Evolutionary conservation across 2,329 filamentous ascomycete species (phyloP).

Genomic region (Cercospora berteroae): DNA sequence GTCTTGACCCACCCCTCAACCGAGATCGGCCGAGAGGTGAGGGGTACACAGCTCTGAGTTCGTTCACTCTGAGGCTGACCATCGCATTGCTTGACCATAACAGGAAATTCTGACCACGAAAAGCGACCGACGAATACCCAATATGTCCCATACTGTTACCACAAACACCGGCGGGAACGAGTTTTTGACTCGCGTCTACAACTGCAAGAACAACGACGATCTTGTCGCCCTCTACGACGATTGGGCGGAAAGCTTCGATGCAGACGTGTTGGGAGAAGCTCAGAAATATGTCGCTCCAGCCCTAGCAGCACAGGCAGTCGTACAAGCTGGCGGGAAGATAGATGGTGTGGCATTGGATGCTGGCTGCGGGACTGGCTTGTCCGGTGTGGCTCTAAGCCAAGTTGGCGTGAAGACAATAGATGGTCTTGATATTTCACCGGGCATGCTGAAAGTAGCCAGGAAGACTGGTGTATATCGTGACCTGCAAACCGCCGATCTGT

Average conservation of each 20-base stretch:
- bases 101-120: conserved; percentile 2
- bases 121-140: background rate
- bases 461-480: conserved; percentile 50
- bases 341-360: conserved; percentile 50
- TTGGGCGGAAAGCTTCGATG: conserved; percentile 47
- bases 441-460: conserved; percentile 53
- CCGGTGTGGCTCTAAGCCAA: conserved; percentile 48
- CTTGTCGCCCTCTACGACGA: conserved; percentile 46
- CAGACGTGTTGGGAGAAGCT: conserved; percentile 38
- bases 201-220: conserved; percentile 38
- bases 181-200: conserved; percentile 42
- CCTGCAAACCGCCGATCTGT: conserved; percentile 50
- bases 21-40: conserved; percentile 6
- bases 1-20: conserved; percentile 2
- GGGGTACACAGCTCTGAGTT: background rate
- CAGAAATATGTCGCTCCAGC: conserved; percentile 45
- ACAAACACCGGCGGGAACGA: conserved; percentile 21
- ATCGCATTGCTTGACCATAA: conserved; percentile 1
- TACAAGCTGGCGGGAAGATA: conserved; percentile 17
- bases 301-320: conserved; percentile 40
- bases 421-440: conserved; percentile 52
- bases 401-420: conserved; percentile 48
- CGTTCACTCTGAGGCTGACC: background rate
- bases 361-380: conserved; percentile 55
- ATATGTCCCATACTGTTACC: conserved; percentile 9